Evolutionary conservation across 192 early-diverging fungal species (phyloP), one percentile per base, ranked within the genome.

Genomic region (Chytriomyces sp.): DNA sequence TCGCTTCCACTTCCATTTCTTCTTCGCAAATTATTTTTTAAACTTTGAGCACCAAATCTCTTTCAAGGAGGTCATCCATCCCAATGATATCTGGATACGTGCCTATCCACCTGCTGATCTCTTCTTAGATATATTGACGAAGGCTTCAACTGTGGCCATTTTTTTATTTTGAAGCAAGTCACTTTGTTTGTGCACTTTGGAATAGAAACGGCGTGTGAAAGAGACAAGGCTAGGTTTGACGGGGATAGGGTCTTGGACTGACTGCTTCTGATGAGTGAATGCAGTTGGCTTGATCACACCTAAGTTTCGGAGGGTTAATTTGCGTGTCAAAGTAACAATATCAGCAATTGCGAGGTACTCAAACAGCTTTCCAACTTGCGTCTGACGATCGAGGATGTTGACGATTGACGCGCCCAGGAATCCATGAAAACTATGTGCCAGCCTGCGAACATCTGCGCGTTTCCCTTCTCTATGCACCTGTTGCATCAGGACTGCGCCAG

Each of bases 1-100:
- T 53, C 65, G 64, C 75, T n/a, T 76, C 64, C 43, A 76, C 65
- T 59, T 76, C 75, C 75, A 76, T 76, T 16, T 65, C 23, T 20
- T 20, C 16, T 65, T 65, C 23, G n/a, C 64, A 18, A 26, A 26
- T 16, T 16, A 18, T 20, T 16, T 20, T 26, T 16, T 16, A 18
- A 1, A 43, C 46, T 60, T 18, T 2, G 16, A n/a, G 57, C 57
- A 5, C 57, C 57, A 60, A 60, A 23, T 60, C 23, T 60, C 23
- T 60, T 60, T 23, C 57, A 60, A 18, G 23, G 57, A 16, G 20
- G 24, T 26, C 26, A 43, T 23, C 4, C 18, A 43, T 13, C 26
- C 64, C 16, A 60, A 60, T 18, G 18, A 23, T 0, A 60, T 23
- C 16, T 18, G 57, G 23, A 60, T 60, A 60, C 57, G 57, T 23